Percentiles rank a stretch among this genome's conserved stretches.
These are phyloP conservation scores for Brassica hybrid DNA, from an alignment of 441 rosid genomes.

Conservation along the genomic window DNA sequence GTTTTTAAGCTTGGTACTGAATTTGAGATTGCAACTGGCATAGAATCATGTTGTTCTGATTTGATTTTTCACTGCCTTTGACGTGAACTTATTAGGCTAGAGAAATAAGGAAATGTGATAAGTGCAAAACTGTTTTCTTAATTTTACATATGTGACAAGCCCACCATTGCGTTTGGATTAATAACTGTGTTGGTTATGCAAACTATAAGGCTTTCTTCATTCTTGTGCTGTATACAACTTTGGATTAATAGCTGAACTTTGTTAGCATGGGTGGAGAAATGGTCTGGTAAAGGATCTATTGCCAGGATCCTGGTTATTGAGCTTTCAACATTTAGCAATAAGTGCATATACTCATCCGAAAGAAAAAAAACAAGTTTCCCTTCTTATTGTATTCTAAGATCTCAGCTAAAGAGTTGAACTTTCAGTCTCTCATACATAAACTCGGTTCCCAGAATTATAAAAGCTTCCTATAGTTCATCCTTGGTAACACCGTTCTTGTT, in stretches of 20 bases:
- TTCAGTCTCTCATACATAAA: not conserved
- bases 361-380: conserved; percentile 2
- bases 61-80: conserved; percentile 22
- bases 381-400: conserved; percentile 23
- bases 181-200: conserved; percentile 88
- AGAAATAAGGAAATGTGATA: conserved; percentile 60
- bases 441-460: not conserved
- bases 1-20: too few relatives aligned
- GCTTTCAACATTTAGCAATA: conserved; percentile 39
- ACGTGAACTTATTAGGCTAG: conserved; percentile 44
- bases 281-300: conserved; percentile 47
- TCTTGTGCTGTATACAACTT: conserved; percentile 71
- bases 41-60: not conserved
- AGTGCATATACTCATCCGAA: conserved; percentile 5
- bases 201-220: conserved; percentile 86
- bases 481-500: conserved; percentile 25
- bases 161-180: conserved; percentile 95
- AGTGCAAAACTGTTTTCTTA: conserved; percentile 43
- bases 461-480: conserved; percentile 63
- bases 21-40: too few relatives aligned
- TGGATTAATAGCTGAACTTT: conserved; percentile 42
- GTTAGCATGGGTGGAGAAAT: not conserved
- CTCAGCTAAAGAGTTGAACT: conserved; percentile 8
- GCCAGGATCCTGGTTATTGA: too few relatives aligned
- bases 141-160: conserved; percentile 49